Evolutionary conservation across 768 basidiomycete species (phyloP), one percentile per base, ranked within the genome.

Genomic region (Macrolepiota albuminosa): DNA sequence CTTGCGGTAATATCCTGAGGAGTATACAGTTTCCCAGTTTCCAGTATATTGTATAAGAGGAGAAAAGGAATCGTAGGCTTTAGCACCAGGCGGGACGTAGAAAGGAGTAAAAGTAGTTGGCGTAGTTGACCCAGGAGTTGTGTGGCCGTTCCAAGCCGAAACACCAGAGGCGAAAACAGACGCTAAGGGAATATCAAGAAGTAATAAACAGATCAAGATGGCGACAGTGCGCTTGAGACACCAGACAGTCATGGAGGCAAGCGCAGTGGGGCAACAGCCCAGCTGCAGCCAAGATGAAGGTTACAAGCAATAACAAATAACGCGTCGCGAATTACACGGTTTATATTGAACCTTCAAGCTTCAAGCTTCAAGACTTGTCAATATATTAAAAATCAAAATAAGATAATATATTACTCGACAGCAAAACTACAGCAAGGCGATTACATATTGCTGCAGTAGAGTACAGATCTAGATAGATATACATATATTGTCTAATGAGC

Each of bases 41-140:
- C 87, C 86, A 39, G 78, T 77, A 64, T 86, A 89, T 33, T 77
- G 78, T 24, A 92, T 69, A n/a, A 88, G 68, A 24, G 84, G 86
- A 31, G 88, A 91, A 37, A 79, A 75, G 1, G 89, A 89, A 68
- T 87, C 84, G 61, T 88, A 88, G 64, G 81, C 76, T 77, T 83
- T 87, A 6, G 88, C 79, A 33, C 89, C 89, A 13, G 83, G 81
- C 58, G 89, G 85, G 69, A 89, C 85, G 67, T 86, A 91, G 75
- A 84, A 91, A 0, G 89, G 86, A 2, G 79, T 78, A 72, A 91
- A 91, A 3, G 70, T 54, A 0, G 74, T 65, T 18, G 76, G 76
- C 46, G 69, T 72, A 13, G 71, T 76, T 18, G 86, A 80, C 16
- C 76, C 83, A 21, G 80, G 77, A 6, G 79, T 76, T 3, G 77